These are phyloP conservation scores for Cryptococcus sp. DNA, from an alignment of 1,284 basidiomycete species.

Conservation along the genomic window DNA sequence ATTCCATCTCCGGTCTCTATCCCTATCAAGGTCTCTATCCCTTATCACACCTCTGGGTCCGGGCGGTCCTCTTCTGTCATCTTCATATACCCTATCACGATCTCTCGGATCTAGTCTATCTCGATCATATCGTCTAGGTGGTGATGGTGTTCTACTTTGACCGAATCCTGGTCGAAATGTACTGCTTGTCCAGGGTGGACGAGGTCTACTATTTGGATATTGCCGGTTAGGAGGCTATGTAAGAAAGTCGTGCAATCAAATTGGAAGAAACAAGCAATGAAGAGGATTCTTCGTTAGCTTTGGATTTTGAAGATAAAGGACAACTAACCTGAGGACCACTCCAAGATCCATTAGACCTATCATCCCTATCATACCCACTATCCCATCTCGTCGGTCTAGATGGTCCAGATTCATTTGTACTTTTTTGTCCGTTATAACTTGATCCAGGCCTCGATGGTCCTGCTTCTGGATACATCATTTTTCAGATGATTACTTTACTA, in stretches of 20 bases:
- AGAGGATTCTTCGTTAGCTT: too few relatives aligned
- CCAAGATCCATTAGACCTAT: too few relatives aligned
- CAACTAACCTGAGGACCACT: too few relatives aligned
- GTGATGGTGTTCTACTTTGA: background rate
- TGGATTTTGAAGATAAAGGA: too few relatives aligned
- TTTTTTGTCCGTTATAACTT: too few relatives aligned
- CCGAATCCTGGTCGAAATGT: background rate
- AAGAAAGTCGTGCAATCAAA: too few relatives aligned
- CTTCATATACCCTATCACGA: background rate
- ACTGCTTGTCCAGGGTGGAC: background rate
- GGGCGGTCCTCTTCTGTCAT: background rate
- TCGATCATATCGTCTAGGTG: background rate
- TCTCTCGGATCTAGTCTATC: background rate
- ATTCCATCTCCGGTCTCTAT: background rate
- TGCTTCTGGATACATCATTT: background rate
- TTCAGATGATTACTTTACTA: background rate
- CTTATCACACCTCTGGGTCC: slow-evolving; percentile 5
- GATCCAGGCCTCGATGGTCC: background rate
- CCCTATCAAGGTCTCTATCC: slow-evolving; percentile 9
- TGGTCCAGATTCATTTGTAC: too few relatives aligned
- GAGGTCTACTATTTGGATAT: background rate
- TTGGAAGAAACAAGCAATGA: too few relatives aligned
- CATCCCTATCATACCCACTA: too few relatives aligned
- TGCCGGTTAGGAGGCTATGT: too few relatives aligned
- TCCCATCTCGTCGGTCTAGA: too few relatives aligned